Percentiles rank a stretch among this genome's conserved stretches.
Evolutionary conservation across 2,329 filamentous ascomycete species (phyloP).

Genomic region (Berkeleyomyces rouxiae): DNA sequence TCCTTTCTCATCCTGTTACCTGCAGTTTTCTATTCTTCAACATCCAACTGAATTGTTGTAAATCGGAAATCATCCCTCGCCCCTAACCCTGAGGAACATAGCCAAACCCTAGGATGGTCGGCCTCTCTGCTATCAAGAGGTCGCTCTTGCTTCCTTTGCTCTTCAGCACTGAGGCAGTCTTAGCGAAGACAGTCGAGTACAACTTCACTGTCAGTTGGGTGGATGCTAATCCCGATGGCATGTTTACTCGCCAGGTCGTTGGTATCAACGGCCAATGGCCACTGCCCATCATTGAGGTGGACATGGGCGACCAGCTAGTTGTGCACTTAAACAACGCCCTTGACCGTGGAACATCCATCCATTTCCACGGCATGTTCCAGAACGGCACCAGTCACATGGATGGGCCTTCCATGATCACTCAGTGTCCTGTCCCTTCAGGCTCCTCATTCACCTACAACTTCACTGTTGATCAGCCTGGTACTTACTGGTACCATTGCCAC

Average conservation of each 20-base stretch:
- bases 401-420: constrained; percentile 37
- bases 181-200: constrained; percentile 30
- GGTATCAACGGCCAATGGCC: constrained; percentile 52
- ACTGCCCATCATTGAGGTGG: constrained; percentile 39
- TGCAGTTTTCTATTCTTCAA: background rate
- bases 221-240: constrained; percentile 42
- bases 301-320: constrained; percentile 34
- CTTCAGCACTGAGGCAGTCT: constrained; percentile 17
- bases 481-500: constrained; percentile 49
- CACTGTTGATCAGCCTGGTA: constrained; percentile 38
- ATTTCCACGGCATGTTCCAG: constrained; percentile 47
- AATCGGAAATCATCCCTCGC: background rate
- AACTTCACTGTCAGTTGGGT: constrained; percentile 48
- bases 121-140: background rate
- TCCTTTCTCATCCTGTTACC: background rate
- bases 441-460: constrained; percentile 40
- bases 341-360: constrained; percentile 35
- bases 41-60: background rate
- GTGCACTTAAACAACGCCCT: constrained; percentile 33
- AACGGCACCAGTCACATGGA: constrained; percentile 43
- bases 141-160: constrained; percentile 12
- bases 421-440: constrained; percentile 39
- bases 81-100: background rate
- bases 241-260: constrained; percentile 37
- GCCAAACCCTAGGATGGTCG: constrained; percentile 3